phyloP scores from a whole-genome alignment of 1,139 yeast genomes.

The Debaryomyces nepalensis region DNA sequence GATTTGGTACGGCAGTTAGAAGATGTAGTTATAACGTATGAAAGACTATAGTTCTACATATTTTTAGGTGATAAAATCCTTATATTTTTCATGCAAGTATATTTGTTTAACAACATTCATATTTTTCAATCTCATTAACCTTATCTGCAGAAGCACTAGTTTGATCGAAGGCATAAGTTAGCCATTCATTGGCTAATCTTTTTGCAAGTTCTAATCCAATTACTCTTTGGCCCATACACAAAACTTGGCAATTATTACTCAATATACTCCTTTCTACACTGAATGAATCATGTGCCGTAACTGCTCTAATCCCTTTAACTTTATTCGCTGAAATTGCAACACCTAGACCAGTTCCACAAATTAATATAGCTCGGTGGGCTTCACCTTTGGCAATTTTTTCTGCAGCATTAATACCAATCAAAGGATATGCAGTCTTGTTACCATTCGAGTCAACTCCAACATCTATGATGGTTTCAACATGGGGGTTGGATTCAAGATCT shows the following conservation, averaged over 20 bases:
- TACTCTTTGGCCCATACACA: slow-evolving; percentile 56
- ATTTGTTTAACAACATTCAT: slow-evolving; percentile 26
- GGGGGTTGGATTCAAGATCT: slow-evolving; percentile 34
- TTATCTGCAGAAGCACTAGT: slow-evolving; percentile 45
- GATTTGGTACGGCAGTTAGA: slow-evolving; percentile 15
- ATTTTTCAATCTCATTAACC: slow-evolving; percentile 35
- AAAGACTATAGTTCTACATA: slow-evolving; percentile 7
- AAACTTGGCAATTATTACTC: slow-evolving; percentile 47
- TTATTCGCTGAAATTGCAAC: slow-evolving; percentile 53
- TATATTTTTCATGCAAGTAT: background rate
- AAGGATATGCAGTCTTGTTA: slow-evolving; percentile 41
- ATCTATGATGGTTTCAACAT: slow-evolving; percentile 40
- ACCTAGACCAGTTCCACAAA: slow-evolving; percentile 56
- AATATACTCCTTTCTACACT: slow-evolving; percentile 50
- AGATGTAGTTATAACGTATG: slow-evolving; percentile 14
- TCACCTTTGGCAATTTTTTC: slow-evolving; percentile 41
- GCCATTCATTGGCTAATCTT: slow-evolving; percentile 49
- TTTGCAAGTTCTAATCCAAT: slow-evolving; percentile 49
- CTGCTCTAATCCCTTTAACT: slow-evolving; percentile 51
- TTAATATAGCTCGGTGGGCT: slow-evolving; percentile 47
- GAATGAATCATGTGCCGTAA: slow-evolving; percentile 54
- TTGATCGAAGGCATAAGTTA: slow-evolving; percentile 44
- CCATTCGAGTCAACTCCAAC: slow-evolving; percentile 39
- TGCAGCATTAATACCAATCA: slow-evolving; percentile 47
- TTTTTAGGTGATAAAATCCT: background rate